Evolutionary conservation across 352 stramenopile species (phyloP), one percentile per base, ranked within the genome.

Genomic region (Vaucheria bursata): DNA sequence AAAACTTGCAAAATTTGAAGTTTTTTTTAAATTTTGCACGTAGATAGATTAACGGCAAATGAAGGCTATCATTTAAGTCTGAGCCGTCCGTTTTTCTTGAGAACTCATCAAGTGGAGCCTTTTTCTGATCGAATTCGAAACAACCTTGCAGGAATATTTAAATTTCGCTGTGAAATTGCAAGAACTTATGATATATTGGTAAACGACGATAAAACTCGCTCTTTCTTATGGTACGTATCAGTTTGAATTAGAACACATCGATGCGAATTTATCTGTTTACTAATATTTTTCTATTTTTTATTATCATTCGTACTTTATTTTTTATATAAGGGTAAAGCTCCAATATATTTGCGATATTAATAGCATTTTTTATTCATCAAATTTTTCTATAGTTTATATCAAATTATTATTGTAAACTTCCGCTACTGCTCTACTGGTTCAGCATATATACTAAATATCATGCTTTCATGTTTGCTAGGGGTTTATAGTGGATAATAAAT

Each of bases 141-240:
- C 39, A 37, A 59, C 7, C 71, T 76, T 33, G 65, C 70, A 32
- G 70, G 34, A 7, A 70, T 72, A 7, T 72, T 71, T 36, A 52
- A 59, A 71, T 72, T 38, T 39, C 18, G 4, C n/a, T 79, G 25
- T 73, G 25, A 67, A 25, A 50, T 79, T 45, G 49, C 72, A 35
- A 25, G 18, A 32, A 65, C 53, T 0, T 81, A 81, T 49, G 76
- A 81, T 35, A 72, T 81, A 3, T 72, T 81, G 0, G 76, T 81
- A 31, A 81, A 81, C 52, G 76, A 81, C 32, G 76, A 81, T 33
- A 75, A 64, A 45, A 81, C 76, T 39, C 76, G 76, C 36, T 79
- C 76, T 0, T 81, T 81, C 76, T 38, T 81, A 33, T 81, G 76
- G 45, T 59, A 25, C 12, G 45, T 59, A 25, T 18, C 12, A 18